Base-by-base conservation (phyloP, 805 yeast genomes). In the Babjeviella inositovora region DNA sequence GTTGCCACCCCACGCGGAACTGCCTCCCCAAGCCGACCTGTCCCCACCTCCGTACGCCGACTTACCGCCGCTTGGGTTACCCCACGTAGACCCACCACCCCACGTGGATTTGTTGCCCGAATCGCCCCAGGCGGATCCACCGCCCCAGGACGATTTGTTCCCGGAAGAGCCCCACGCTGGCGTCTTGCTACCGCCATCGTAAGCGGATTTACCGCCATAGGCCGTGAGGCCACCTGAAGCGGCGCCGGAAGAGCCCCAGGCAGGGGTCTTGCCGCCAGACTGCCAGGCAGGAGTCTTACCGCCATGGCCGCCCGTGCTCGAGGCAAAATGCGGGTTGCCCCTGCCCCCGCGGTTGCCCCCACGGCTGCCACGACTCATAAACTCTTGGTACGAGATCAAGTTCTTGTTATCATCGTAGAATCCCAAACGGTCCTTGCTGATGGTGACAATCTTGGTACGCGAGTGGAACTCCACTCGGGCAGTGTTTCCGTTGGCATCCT, bases 381-480 rank as follows among this genome's bases (percentile, higher is more conserved):
- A 76, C 32, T 82, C 79, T 35, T 76, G 74, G 43, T 80, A 82
- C 11, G 93, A 75, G 19, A 76, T 58, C 28, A 81, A 62, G 32
- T 61, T 70, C 22, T 82, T 82, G 24, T 65, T 53, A 27, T 68
- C 71, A 23, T 76, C 66, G 26, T 63, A 65, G 38, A 82, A 87
- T 32, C 81, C 64, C 38, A 90, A 59, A 40, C 74, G 80, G 16
- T 66, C 61, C 41, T 85, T 85, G 37, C 71, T 74, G 16, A 90
- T 79, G 28, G 87, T 80, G 30, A 85, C 70, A 29, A 77, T 79
- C 45, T 87, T 90, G 41, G 74, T 73, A 34, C 85, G 85, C 14
- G 95, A 80, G 47, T 90, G 97, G 32, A 90, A 62, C 51, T 90
- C 98, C 20, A 90, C 80, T 29, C 96, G 67, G 2, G 96, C 97